Base-by-base conservation (phyloP, 2,329 filamentous ascomycete genomes). In the Shiraia sp. region DNA sequence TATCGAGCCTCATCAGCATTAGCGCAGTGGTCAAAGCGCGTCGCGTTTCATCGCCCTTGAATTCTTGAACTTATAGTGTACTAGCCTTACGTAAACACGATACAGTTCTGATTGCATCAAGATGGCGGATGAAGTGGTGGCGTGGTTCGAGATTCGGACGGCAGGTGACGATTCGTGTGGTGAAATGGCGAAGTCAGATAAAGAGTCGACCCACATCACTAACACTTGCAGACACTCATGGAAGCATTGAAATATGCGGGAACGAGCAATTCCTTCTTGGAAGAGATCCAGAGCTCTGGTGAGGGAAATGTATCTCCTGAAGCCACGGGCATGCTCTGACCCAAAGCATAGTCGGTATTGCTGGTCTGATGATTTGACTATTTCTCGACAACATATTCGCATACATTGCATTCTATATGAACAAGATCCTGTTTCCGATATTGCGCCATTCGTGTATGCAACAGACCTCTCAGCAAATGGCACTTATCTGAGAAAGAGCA, bases 381-480 rank as follows among this genome's bases (percentile, higher is more conserved):
- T 78, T 13, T 78, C 75, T 12, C 72, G 69, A 24, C 63, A 67
- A 38, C 75, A 78, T 60, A 49, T 78, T 12, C 66, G 66, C 15
- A 61, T 78, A 30, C 72, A 74, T 47, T 75, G 73, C 50, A 66
- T 78, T 33, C 39, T 75, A 1, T 78, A 72, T 42, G 75, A 75
- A 24, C 63, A 72, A 40, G 55, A 68, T 17, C 55, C 57, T 10
- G 40, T 57, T 16, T 49, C 62, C 9, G 45, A 50, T 2, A 65
- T 76, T 9, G 56, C 68, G 3, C 75, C 75, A 4, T 67, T 78
- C 40, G 66, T 79, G 2, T 79, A 78, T 49, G 69, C 67, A 10
- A 68, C 73, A 27, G 70, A 76, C 37, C 34, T 75, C 2, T 79
- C 75, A 0, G 61, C 59, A 25, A 77, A 77, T 43, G 63, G 71